phyloP scores from a whole-genome alignment of 768 basidiomycete genomes.

The Pleurotus citrinopileatus region DNA sequence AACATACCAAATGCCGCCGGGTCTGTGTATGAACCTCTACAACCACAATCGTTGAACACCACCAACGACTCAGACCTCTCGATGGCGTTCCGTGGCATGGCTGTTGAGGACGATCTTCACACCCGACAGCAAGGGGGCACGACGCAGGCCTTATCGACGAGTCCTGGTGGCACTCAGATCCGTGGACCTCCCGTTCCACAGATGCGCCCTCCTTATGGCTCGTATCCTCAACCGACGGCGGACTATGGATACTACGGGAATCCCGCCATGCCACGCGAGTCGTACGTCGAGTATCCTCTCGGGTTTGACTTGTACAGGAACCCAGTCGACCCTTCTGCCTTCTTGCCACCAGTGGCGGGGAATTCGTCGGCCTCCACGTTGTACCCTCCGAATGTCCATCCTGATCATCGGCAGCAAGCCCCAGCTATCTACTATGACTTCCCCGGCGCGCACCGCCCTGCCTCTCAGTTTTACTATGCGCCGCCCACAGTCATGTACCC shows the following conservation, averaged over 20 bases:
- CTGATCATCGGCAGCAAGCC: conserved; percentile 44
- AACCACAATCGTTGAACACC: conserved; percentile 33
- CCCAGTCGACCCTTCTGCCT: conserved; percentile 47
- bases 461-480: conserved; percentile 58
- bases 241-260: conserved; percentile 65
- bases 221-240: conserved; percentile 39
- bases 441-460: conserved; percentile 39
- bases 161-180: conserved; percentile 23
- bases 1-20: conserved; percentile 5
- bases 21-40: conserved; percentile 27
- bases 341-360: conserved; percentile 41
- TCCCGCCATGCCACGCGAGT: conserved; percentile 41
- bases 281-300: conserved; percentile 55
- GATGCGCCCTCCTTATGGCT: conserved; percentile 42
- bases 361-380: conserved; percentile 40
- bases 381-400: conserved; percentile 48
- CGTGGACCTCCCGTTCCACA: conserved; percentile 41
- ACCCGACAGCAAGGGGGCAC: conserved; percentile 11
- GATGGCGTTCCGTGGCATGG: conserved; percentile 50
- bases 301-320: conserved; percentile 41
- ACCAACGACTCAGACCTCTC: conserved; percentile 40
- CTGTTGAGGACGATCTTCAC: conserved; percentile 25
- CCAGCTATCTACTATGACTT: conserved; percentile 61
- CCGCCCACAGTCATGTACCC: conserved; percentile 58
- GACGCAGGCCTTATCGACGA: conserved; percentile 1